Evolutionary conservation across 345 rosid genomes (phyloP).

Genomic region (Eutrema japonicum): DNA sequence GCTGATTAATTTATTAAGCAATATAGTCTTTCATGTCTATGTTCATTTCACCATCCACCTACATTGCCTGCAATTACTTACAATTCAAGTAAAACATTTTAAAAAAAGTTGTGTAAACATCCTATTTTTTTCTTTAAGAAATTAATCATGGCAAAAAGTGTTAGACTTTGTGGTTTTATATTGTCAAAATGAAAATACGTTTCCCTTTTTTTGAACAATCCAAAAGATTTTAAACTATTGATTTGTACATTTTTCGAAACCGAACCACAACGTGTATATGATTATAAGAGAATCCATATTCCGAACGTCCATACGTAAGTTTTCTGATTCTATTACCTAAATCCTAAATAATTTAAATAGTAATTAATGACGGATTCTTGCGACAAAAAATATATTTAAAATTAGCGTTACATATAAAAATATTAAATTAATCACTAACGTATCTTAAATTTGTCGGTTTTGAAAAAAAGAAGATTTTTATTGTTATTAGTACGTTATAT

Average conservation of each 20-base stretch:
- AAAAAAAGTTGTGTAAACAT: slow-evolving; percentile 32
- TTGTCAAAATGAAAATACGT: background rate
- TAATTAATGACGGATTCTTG: background rate
- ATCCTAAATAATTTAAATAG: background rate
- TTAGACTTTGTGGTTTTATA: slow-evolving; percentile 24
- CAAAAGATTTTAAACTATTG: background rate
- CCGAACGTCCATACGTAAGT: background rate
- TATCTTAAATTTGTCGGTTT: background rate
- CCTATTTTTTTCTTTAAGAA: slow-evolving; percentile 9
- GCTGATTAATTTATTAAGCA: slow-evolving; percentile 39
- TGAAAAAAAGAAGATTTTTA: too few relatives aligned
- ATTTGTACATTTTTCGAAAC: background rate
- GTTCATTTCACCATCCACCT: slow-evolving; percentile 44
- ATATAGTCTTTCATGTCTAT: slow-evolving; percentile 33
- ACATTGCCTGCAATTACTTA: slow-evolving; percentile 26
- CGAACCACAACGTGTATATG: background rate
- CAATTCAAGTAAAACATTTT: slow-evolving; percentile 21
- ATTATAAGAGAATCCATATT: background rate
- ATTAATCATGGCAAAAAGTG: slow-evolving; percentile 20
- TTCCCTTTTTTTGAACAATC: background rate
- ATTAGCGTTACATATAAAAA: background rate
- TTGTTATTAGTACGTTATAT: too few relatives aligned
- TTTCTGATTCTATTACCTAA: background rate
- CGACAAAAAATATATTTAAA: background rate
- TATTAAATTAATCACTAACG: background rate